Evolutionary conservation across 2,329 filamentous ascomycete species (phyloP), one percentile per base, ranked within the genome.

Genomic region (Fusarium caatingaense): DNA sequence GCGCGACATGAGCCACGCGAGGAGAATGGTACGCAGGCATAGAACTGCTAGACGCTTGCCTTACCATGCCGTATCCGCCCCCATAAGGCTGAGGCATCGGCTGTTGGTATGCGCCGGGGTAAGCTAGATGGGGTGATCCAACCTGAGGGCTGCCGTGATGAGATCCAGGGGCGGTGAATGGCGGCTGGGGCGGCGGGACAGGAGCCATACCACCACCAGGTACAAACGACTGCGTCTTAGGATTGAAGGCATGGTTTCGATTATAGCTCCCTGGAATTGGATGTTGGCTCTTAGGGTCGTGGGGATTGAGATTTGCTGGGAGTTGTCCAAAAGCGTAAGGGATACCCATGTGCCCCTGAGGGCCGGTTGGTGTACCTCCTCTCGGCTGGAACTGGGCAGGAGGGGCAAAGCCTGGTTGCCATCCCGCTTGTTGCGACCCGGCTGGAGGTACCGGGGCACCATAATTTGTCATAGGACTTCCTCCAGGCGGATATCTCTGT

Each of bases 161-260:
- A 41, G 83, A 84, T 41, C 81, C 82, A 11, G 81, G 81, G 34
- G 83, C 83, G 45, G 80, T 83, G 65, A 84, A 88, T 1, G 83
- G 82, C 18, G 82, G 82, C 65, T 84, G 81, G 8, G 84, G 81
- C 32, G 81, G 81, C 42, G 83, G 85, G 69, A 84, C 82, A 6
- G 84, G 81, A 30, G 82, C 80, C 78, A 86, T 84, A 27, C 83
- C 82, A 68, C 88, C 77, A 20, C 81, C 79, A 48, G 95, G 95
- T 25, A 97, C 88, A 79, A 98, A 98, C 0, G 94, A 92, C 76
- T 97, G 93, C 18, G 93, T 98, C 81, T 97, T 94, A 1, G 94
- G 95, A 77, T 98, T 98, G 83, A 98, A 98, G 15, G 92, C 89
- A 74, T 93, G 93, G 54, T 81, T 81, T 61, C 94, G 87, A 76